Conservation (phyloP, 2,329 filamentous ascomycete genomes). For the Apiospora hydei region DNA sequence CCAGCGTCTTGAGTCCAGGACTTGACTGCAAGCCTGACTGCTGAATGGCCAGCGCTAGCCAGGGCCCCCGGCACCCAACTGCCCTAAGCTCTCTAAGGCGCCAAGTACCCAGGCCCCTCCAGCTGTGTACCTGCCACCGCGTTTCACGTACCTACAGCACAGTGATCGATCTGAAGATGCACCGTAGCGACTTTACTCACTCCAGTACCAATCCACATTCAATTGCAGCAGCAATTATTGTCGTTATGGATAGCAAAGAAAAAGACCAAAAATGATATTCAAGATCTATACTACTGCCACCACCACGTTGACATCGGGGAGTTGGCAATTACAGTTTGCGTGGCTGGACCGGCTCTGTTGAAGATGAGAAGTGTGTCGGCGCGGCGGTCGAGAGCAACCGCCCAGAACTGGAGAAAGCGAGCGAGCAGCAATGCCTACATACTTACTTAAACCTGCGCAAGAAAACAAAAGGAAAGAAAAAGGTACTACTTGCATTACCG, state of each 20-base stretch:
- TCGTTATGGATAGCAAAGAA: not conserved
- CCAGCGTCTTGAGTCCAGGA: conserved; percentile 28
- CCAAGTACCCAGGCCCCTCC: not conserved
- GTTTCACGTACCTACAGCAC: conserved; percentile 9
- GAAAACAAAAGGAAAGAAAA: conserved; percentile 6
- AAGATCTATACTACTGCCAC: not conserved
- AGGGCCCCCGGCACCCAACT: conserved; percentile 23
- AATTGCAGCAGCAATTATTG: too few species aligned
- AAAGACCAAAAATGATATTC: not conserved
- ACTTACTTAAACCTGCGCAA: not conserved
- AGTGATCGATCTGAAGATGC: not conserved
- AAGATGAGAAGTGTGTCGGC: conserved; percentile 7
- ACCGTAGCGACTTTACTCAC: not conserved
- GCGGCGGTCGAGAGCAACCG: not conserved
- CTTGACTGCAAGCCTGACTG: conserved; percentile 24
- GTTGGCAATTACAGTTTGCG: not conserved
- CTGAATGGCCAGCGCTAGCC: conserved; percentile 23
- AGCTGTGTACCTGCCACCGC: not conserved
- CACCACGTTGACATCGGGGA: not conserved
- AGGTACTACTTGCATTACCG: not conserved
- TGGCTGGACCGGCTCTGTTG: not conserved
- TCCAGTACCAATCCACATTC: not conserved
- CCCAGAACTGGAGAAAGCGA: not conserved
- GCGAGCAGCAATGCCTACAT: not conserved
- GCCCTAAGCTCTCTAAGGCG: conserved; percentile 17